Conservation (phyloP, 148 eudicot genomes). For the Salicornia ramosissima region DNA sequence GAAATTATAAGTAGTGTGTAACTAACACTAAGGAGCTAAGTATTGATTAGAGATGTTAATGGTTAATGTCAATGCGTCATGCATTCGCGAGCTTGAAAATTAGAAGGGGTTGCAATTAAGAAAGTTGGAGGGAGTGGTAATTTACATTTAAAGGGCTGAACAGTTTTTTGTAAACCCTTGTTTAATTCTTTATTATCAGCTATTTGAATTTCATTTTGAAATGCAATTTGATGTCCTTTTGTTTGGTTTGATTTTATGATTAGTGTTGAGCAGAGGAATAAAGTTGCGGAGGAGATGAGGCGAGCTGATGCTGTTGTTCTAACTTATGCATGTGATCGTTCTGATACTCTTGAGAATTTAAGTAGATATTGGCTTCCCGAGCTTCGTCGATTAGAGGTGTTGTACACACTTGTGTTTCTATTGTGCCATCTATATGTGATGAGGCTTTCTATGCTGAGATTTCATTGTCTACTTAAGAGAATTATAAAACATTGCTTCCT, state of each 20-base stretch:
- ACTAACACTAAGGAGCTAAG: no score
- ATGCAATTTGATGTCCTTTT: background rate
- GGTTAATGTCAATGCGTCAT: no score
- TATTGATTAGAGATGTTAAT: no score
- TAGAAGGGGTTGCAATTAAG: no score
- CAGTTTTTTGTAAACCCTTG: background rate
- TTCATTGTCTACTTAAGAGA: background rate
- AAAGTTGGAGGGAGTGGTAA: background rate
- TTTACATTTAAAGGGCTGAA: background rate
- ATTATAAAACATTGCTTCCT: background rate
- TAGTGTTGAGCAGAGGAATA: slow-evolving; percentile 64
- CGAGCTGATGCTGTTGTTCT: slow-evolving; percentile 91
- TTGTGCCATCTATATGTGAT: background rate
- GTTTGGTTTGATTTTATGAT: background rate
- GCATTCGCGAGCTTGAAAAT: no score
- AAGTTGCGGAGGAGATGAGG: slow-evolving; percentile 67
- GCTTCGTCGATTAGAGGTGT: slow-evolving; percentile 83
- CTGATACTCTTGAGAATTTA: slow-evolving; percentile 68
- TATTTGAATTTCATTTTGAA: background rate
- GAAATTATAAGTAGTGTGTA: no score
- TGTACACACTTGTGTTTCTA: background rate
- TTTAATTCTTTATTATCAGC: background rate
- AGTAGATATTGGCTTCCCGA: slow-evolving; percentile 92
- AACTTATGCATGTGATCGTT: slow-evolving; percentile 88
- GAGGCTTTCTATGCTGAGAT: background rate